Conservation (phyloP, 2,329 filamentous ascomycete species). For the Xylariaceae sp. region DNA sequence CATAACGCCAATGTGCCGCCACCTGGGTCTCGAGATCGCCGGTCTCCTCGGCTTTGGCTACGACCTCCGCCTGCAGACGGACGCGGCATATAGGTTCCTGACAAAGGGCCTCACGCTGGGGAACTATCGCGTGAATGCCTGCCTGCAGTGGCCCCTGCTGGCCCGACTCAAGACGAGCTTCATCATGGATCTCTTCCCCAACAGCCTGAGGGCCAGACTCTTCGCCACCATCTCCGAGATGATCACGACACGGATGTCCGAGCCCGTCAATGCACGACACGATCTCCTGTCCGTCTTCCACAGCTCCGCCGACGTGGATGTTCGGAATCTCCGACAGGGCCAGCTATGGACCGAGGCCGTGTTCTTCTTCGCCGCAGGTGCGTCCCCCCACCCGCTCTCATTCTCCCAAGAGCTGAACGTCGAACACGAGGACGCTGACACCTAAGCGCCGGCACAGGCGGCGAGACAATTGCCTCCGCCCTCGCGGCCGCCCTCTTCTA, state of each 20-base stretch:
- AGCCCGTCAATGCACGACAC: constrained; percentile 35
- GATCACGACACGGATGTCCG: constrained; percentile 30
- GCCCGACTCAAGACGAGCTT: constrained; percentile 1
- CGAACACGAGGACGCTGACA: too few relatives aligned
- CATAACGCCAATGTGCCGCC: neutral
- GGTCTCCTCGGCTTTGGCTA: constrained; percentile 4
- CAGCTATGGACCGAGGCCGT: constrained; percentile 13
- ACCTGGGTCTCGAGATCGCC: neutral
- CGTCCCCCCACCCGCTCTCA: neutral
- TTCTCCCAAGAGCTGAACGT: neutral
- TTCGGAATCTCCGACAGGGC: too few relatives aligned
- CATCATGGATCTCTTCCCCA: neutral
- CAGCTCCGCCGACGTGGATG: constrained; percentile 3
- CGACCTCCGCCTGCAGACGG: neutral
- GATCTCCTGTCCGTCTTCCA: constrained; percentile 2
- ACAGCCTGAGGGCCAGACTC: neutral
- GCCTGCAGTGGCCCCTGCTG: constrained; percentile 4
- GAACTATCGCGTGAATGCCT: constrained; percentile 4
- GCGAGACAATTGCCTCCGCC: constrained; percentile 20
- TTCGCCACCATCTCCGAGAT: neutral
- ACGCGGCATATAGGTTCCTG: constrained; percentile 2
- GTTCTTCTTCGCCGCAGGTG: constrained; percentile 10
- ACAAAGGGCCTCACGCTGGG: neutral
- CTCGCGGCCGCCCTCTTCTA: constrained; percentile 18
- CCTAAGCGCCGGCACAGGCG: constrained; percentile 17